Evolutionary conservation across 208 protist genomes (phyloP).

Genomic region (Porcisia hertigi): DNA sequence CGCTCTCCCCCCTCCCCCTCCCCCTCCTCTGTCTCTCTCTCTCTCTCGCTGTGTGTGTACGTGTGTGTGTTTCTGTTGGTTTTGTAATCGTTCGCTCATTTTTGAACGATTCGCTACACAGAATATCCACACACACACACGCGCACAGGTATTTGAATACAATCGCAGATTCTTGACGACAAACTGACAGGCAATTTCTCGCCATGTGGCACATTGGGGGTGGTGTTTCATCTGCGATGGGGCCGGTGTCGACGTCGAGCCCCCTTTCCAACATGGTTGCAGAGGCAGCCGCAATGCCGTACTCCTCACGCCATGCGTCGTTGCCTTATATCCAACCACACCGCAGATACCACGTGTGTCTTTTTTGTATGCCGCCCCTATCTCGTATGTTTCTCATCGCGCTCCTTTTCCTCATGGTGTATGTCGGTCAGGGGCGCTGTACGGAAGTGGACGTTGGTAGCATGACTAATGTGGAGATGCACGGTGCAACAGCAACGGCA

Average conservation of each 20-base stretch:
- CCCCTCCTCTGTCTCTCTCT: too few relatives aligned
- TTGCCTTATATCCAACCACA: background rate
- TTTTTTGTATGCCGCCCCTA: background rate
- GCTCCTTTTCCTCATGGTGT: background rate
- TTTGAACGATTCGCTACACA: background rate
- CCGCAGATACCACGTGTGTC: background rate
- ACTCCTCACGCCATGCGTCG: background rate
- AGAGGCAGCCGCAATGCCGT: background rate
- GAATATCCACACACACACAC: background rate
- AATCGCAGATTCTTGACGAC: background rate
- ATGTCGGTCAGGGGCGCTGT: background rate
- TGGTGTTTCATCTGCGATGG: background rate
- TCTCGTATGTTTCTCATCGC: background rate
- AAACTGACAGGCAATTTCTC: background rate
- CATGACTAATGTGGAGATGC: background rate
- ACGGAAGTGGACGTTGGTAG: background rate
- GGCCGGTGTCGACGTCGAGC: background rate
- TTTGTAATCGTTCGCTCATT: background rate
- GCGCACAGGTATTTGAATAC: background rate
- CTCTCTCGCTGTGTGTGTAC: too few relatives aligned
- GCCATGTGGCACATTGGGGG: background rate
- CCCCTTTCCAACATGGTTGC: too few relatives aligned
- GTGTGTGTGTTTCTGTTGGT: too few relatives aligned
- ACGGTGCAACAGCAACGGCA: conserved; percentile 8
- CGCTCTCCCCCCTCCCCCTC: background rate